Conservation (phyloP, 495 filamentous ascomycete species). For the Cercophora sp. region DNA sequence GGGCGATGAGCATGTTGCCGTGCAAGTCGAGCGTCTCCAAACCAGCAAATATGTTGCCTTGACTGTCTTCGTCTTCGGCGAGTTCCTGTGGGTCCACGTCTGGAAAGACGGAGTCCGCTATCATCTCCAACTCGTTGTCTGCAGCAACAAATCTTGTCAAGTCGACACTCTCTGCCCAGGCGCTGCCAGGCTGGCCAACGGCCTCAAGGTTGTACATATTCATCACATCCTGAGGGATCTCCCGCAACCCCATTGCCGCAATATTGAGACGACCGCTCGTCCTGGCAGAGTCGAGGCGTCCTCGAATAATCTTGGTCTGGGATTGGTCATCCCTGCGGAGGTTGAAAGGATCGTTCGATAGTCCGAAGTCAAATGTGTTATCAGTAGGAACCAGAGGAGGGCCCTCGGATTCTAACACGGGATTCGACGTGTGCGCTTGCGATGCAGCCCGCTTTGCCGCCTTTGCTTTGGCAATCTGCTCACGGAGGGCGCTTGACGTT, state of each 20-base stretch:
- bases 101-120: conserved; percentile 73
- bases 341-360: conserved; percentile 62
- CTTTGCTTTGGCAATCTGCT: conserved; percentile 91
- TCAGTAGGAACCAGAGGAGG: conserved; percentile 44
- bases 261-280: conserved; percentile 85
- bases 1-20: conserved; percentile 65
- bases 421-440: conserved; percentile 32
- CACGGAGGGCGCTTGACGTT: conserved; percentile 76
- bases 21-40: conserved; percentile 82
- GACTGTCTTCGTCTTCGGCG: conserved; percentile 57
- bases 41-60: conserved; percentile 75
- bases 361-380: conserved; percentile 52
- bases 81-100: conserved; percentile 57
- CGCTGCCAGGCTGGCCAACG: conserved; percentile 46
- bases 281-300: conserved; percentile 70
- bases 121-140: conserved; percentile 79
- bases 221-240: conserved; percentile 79
- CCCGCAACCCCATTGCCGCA: conserved; percentile 72
- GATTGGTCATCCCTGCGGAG: conserved; percentile 56
- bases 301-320: conserved; percentile 62
- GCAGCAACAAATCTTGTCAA: conserved; percentile 83
- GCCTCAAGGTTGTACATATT: conserved; percentile 81
- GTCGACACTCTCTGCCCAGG: conserved; percentile 94
- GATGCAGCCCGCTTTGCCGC: conserved; percentile 67
- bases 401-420: conserved; percentile 33